Conservation (phyloP, 2,329 filamentous ascomycete species). For the Phyllosticta citribraziliensis region DNA sequence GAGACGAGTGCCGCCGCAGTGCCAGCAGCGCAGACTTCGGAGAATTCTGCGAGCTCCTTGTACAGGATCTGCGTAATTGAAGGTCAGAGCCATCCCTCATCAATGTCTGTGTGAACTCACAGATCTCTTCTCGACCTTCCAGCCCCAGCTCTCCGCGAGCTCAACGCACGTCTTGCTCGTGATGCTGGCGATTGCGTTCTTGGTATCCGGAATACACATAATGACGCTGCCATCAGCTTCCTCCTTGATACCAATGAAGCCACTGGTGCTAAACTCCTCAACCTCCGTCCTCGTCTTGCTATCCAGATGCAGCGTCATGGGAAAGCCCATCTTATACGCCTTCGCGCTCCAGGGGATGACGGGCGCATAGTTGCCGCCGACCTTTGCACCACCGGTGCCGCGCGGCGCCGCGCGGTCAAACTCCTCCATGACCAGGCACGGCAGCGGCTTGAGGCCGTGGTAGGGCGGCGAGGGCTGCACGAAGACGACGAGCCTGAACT, state of each 20-base stretch:
- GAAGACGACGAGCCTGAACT: slow-evolving; percentile 25
- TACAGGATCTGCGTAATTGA: slow-evolving; percentile 11
- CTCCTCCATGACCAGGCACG: slow-evolving; percentile 25
- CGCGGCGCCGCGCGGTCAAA: slow-evolving; percentile 27
- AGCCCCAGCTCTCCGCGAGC: slow-evolving; percentile 22
- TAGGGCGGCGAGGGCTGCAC: slow-evolving; percentile 19
- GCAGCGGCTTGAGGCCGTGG: slow-evolving; percentile 17
- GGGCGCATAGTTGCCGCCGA: slow-evolving; percentile 30
- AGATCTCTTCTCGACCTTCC: slow-evolving; percentile 22
- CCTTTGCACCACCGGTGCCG: slow-evolving; percentile 25
- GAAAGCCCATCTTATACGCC: slow-evolving; percentile 22
- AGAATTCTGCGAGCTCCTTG: slow-evolving; percentile 14
- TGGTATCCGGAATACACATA: slow-evolving; percentile 23
- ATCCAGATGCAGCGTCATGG: slow-evolving; percentile 27
- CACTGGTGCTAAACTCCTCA: slow-evolving; percentile 28
- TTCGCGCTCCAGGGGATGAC: slow-evolving; percentile 23
- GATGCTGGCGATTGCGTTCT: slow-evolving; percentile 21
- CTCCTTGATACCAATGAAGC: slow-evolving; percentile 23
- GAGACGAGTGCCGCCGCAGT: slow-evolving; percentile 16
- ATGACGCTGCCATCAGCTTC: slow-evolving; percentile 13
- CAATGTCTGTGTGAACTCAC: not conserved
- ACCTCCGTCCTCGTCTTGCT: slow-evolving; percentile 21
- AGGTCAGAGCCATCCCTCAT: not conserved
- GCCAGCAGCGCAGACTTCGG: slow-evolving; percentile 17
- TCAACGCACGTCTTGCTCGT: slow-evolving; percentile 19